Evolutionary conservation across 2,329 filamentous ascomycete species (phyloP).

Genomic region (Acephala macrosclerotiorum): DNA sequence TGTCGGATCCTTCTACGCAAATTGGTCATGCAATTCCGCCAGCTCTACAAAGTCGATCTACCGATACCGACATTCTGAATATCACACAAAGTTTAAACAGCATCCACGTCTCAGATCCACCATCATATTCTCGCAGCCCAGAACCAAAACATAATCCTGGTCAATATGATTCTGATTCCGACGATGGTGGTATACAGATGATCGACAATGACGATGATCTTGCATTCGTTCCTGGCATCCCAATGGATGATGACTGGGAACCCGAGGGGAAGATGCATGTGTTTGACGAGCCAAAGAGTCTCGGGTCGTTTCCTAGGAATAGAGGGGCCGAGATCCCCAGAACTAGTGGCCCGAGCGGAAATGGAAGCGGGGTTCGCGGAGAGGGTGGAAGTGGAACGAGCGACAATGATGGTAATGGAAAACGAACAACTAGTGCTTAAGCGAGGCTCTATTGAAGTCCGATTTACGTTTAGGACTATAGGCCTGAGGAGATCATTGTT

Average conservation of each 20-base stretch:
- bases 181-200: conserved; percentile 33
- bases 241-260: conserved; percentile 23
- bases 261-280: conserved; percentile 21
- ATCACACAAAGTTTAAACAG: conserved; percentile 18
- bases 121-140: conserved; percentile 10
- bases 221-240: conserved; percentile 18
- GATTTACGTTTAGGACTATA: neutral
- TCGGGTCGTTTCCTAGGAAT: conserved; percentile 19
- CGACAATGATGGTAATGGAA: neutral
- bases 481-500: neutral
- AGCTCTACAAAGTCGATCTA: conserved; percentile 1
- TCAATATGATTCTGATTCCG: conserved; percentile 24
- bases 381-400: neutral
- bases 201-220: conserved; percentile 35
- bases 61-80: conserved; percentile 13
- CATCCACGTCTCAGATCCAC: conserved; percentile 12
- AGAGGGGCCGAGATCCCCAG: neutral
- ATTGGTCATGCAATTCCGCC: neutral
- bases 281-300: conserved; percentile 29
- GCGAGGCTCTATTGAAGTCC: neutral
- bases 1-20: conserved; percentile 7
- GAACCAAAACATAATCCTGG: neutral
- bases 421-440: neutral
- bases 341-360: neutral
- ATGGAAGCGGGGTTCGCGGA: neutral